Evolutionary conservation across 345 rosid species (phyloP).

Genomic region (Gossypium sturtianum): DNA sequence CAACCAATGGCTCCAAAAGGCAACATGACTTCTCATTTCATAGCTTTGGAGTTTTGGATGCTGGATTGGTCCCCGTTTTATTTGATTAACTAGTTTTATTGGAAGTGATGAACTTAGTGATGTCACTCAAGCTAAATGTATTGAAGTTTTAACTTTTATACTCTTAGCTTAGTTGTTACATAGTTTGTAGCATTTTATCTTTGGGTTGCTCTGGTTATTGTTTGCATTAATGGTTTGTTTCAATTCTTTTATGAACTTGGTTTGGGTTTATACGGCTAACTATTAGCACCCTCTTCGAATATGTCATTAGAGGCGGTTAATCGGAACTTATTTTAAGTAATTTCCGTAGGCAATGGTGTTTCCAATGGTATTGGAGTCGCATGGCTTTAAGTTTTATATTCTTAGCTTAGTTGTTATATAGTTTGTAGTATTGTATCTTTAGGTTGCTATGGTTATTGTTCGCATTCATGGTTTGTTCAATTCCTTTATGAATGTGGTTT

Average conservation of each 20-base stretch:
- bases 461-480: not conserved
- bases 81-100: not conserved
- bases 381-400: not conserved
- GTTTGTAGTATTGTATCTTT: not conserved
- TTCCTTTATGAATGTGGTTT: not conserved
- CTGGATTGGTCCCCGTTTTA: not conserved
- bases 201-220: not conserved
- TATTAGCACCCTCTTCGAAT: no score
- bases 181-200: not conserved
- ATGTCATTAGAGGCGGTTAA: no score
- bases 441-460: not conserved
- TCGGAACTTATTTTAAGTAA: no score
- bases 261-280: no score
- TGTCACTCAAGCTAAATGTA: not conserved
- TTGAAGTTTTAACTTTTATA: not conserved
- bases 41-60: not conserved
- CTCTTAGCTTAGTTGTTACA: not conserved
- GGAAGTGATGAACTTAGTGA: not conserved
- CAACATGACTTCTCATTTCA: not conserved
- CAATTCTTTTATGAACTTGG: not conserved
- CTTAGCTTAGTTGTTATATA: not conserved
- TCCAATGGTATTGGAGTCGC: not conserved
- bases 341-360: no score
- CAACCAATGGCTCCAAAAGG: conserved; percentile 19
- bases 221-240: not conserved